Conservation (phyloP, 2,329 filamentous ascomycete species). For the Fonsecaea monophora region DNA sequence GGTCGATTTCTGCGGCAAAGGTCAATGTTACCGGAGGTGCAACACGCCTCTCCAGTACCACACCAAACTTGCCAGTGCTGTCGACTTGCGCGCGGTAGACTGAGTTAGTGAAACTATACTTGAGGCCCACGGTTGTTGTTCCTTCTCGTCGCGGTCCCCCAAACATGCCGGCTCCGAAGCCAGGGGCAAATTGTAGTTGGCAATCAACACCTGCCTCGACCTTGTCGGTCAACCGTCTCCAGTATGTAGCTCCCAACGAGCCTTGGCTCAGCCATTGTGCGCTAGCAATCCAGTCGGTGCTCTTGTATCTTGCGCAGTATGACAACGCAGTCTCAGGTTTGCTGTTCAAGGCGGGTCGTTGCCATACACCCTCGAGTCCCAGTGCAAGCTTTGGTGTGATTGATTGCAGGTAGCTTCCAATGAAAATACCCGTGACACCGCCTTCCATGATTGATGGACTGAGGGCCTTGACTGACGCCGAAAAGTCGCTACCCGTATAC, state of each 20-base stretch:
- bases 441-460: conserved; percentile 96
- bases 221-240: conserved; percentile 89
- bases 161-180: conserved; percentile 71
- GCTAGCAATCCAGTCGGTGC: conserved; percentile 88
- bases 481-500: conserved; percentile 92
- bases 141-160: conserved; percentile 84
- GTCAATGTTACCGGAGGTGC: conserved; percentile 91
- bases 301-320: conserved; percentile 91
- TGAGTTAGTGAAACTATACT: conserved; percentile 97
- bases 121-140: conserved; percentile 87
- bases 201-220: conserved; percentile 96
- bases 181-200: conserved; percentile 79
- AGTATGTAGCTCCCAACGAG: conserved; percentile 88
- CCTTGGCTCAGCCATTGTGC: conserved; percentile 89
- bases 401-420: conserved; percentile 93
- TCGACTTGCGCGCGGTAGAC: conserved; percentile 96
- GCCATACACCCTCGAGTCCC: conserved; percentile 92
- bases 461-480: conserved; percentile 87
- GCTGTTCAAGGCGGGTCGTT: conserved; percentile 80
- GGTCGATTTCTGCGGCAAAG: conserved; percentile 95
- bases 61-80: conserved; percentile 90
- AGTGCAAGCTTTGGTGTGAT: conserved; percentile 85
- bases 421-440: conserved; percentile 90
- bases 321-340: conserved; percentile 90
- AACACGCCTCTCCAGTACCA: conserved; percentile 92